These are phyloP conservation scores for Spathaspora arborariae DNA, from an alignment of 805 yeast genomes.

Conservation along the genomic window DNA sequence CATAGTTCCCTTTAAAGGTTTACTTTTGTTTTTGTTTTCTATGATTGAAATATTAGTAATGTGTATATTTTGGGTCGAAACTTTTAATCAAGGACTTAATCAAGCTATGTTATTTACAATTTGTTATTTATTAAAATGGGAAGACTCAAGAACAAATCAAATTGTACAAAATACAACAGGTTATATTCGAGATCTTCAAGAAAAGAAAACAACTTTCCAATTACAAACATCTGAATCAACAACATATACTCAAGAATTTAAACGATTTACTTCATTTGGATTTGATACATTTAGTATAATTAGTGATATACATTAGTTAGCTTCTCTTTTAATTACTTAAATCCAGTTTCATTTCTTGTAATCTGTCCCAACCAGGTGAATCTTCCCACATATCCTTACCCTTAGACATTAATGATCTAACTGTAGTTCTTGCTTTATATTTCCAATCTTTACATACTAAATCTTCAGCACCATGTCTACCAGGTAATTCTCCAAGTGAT, in stretches of 20 bases:
- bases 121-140: conserved; percentile 6
- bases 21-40: conserved; percentile 4
- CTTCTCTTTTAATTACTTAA: conserved; percentile 12
- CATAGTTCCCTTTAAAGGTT: background rate
- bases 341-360: conserved; percentile 51
- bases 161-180: background rate
- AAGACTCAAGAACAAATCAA: conserved; percentile 2
- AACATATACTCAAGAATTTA: background rate
- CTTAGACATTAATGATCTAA: conserved; percentile 72
- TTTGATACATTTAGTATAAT: conserved; percentile 21
- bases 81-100: background rate
- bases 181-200: background rate
- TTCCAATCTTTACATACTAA: conserved; percentile 92
- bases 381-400: conserved; percentile 81
- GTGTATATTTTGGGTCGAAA: conserved; percentile 5
- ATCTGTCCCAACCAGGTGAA: conserved; percentile 68
- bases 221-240: background rate
- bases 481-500: conserved; percentile 79
- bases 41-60: conserved; percentile 5
- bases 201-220: background rate
- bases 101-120: conserved; percentile 4
- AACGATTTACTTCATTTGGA: conserved; percentile 19
- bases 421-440: conserved; percentile 69
- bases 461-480: conserved; percentile 75
- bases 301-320: conserved; percentile 14